These are phyloP conservation scores for Fusarium sp. DNA, from an alignment of 2,329 filamentous ascomycete genomes.

Conservation along the genomic window DNA sequence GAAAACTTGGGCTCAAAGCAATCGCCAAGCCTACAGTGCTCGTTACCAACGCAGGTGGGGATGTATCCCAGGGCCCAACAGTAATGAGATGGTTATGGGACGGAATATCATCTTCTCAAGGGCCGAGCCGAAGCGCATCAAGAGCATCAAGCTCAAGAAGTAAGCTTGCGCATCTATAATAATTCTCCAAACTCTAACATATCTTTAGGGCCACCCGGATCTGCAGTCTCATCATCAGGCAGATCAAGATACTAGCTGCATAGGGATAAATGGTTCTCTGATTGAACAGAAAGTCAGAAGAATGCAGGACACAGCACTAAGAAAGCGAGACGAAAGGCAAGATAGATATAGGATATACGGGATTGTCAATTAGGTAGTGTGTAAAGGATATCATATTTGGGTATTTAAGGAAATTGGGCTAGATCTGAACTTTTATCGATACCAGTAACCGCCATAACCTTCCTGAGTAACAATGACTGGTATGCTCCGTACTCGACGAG, in stretches of 20 bases:
- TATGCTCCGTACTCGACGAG: slow-evolving; percentile 43
- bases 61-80: slow-evolving; percentile 47
- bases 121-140: slow-evolving; percentile 31
- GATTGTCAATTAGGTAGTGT: slow-evolving; percentile 26
- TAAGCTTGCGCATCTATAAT: slow-evolving; percentile 40
- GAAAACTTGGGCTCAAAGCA: slow-evolving; percentile 48
- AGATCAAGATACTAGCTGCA: slow-evolving; percentile 34
- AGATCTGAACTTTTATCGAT: slow-evolving; percentile 33
- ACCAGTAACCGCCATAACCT: slow-evolving; percentile 33
- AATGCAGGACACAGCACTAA: neutral
- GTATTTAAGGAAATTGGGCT: slow-evolving; percentile 29
- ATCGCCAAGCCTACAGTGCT: slow-evolving; percentile 51
- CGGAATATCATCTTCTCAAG: slow-evolving; percentile 35
- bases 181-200: slow-evolving; percentile 46
- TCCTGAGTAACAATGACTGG: slow-evolving; percentile 48
- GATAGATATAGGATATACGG: slow-evolving; percentile 16
- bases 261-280: neutral
- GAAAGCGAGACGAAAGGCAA: neutral
- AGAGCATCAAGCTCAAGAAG: slow-evolving; percentile 41
- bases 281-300: slow-evolving; percentile 12
- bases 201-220: slow-evolving; percentile 40
- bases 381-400: slow-evolving; percentile 15
- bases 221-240: slow-evolving; percentile 26
- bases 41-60: slow-evolving; percentile 45
- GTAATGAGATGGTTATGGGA: slow-evolving; percentile 52